Base-by-base conservation (phyloP, 2,329 filamentous ascomycete genomes). In the Aureobasidium vineae region DNA sequence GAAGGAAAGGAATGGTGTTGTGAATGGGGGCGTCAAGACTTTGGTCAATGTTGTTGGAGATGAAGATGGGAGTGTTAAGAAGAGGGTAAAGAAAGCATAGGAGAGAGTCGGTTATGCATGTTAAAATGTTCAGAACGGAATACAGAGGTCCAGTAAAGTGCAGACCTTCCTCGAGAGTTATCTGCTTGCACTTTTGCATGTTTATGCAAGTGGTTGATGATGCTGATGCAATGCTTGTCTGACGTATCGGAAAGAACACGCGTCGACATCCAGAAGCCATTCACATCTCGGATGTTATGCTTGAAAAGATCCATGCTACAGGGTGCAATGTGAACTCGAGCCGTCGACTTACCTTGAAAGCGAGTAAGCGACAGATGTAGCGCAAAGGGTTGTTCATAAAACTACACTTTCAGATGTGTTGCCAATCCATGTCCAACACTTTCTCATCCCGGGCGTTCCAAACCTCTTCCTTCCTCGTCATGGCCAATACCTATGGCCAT, bases 1-100 rank as follows among this genome's bases (percentile, higher is more conserved):
- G 4, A 21, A 49, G 31, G 21, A 63, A 13, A 50, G 31, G n/a
- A 63, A 63, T 63, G 45, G 59, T 11, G 45, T 63, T n/a, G 31
- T 63, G 3, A 40, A 50, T 36, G 56, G 56, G 31, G 26, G 45
- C 31, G 59, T 49, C n/a, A 63, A 63, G 33, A 45, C 28, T 5
- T 19, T 49, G n/a, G 59, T 19, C 3, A 50, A n/a, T 50, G n/a
- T 7, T 11, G 33, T 26, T 21, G 57, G 57, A 11, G 43, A 28
- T 63, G 59, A 31, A 2, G 38, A 38, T 26, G 41, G 41, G 1
- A 19, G 41, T 50, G 43, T 63, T 4, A 63, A 50, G 45, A 63
- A 28, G 33, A 40, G 59, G 13, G 21, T 31, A 4, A 50, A 63
- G 45, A 36, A 50, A 28, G 57, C 36, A 23, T 57, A n/a, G 33